These are phyloP conservation scores for Secale cereale DNA, from an alignment of 176 grass and related monocot species.

Conservation along the genomic window DNA sequence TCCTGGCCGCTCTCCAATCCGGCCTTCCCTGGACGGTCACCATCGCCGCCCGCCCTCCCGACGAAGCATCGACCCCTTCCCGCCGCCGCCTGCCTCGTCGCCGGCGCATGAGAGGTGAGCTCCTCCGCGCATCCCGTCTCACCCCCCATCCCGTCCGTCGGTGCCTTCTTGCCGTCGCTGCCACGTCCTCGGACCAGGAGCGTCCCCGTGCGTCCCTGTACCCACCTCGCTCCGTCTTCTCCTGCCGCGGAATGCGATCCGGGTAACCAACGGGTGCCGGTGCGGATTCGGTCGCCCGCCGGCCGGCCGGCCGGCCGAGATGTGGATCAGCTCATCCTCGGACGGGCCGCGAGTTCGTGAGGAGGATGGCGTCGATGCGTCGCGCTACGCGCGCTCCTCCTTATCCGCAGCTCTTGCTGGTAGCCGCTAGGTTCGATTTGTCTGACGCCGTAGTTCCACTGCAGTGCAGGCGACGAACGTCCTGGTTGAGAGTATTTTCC, in stretches of 20 bases:
- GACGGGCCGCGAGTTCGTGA: neutral
- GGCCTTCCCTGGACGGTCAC: neutral
- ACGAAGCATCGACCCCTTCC: neutral
- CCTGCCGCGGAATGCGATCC: neutral
- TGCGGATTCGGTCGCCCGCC: neutral
- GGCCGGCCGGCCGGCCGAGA: neutral
- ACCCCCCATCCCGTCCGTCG: neutral
- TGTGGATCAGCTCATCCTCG: conserved; percentile 11
- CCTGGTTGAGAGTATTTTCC: neutral
- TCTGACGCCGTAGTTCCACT: neutral
- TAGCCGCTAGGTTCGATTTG: neutral
- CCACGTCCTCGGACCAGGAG: neutral
- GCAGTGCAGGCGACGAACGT: neutral
- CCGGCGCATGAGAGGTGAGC: conserved; percentile 11
- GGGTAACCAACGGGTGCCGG: neutral
- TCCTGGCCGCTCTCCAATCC: conserved; percentile 13
- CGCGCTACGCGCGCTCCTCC: neutral
- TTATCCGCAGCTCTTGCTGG: neutral
- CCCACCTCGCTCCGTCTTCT: neutral
- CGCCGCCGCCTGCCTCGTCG: neutral
- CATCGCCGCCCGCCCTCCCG: neutral
- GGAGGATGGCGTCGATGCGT: neutral
- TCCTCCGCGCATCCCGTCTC: neutral
- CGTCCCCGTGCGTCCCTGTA: neutral
- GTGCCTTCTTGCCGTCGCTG: neutral